Evolutionary conservation across 1,284 basidiomycete genomes (phyloP).

Genomic region (Paramarasmius palmivorus): DNA sequence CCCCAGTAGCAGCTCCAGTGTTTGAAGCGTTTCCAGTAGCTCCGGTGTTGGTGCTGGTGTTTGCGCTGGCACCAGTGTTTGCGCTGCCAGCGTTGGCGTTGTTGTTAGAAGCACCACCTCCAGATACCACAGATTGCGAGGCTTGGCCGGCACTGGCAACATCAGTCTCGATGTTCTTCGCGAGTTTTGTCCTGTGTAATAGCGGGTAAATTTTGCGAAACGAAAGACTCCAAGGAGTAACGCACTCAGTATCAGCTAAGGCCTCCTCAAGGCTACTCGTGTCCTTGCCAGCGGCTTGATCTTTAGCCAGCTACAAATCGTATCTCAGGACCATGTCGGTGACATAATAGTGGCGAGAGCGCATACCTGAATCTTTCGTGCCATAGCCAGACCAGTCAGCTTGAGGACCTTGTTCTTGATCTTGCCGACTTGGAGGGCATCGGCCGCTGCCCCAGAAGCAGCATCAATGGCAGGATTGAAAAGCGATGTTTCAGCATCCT

Average conservation of each 20-base stretch:
- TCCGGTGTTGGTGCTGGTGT: no score
- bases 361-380: conserved; percentile 40
- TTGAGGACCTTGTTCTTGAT: conserved; percentile 57
- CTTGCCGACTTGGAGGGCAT: conserved; percentile 45
- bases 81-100: no score
- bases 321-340: no score
- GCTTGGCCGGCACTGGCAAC: conserved; percentile 29
- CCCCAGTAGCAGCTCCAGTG: no score
- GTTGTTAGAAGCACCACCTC: no score
- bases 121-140: conserved; percentile 32
- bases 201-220: no score
- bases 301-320: conserved; percentile 42
- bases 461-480: conserved; percentile 47
- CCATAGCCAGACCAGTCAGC: conserved; percentile 42
- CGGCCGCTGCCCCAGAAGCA: conserved; percentile 37
- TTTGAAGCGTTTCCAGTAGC: no score
- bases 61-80: no score
- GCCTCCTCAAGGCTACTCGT: conserved; percentile 29
- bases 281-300: conserved; percentile 33
- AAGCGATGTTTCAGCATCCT: conserved; percentile 41
- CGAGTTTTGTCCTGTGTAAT: conserved; percentile 39
- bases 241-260: conserved; percentile 29
- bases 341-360: no score
- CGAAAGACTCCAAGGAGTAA: no score
- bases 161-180: conserved; percentile 37